Evolutionary conservation across 2,329 filamentous ascomycete genomes (phyloP).

Genomic region (Bipolaris cookei): DNA sequence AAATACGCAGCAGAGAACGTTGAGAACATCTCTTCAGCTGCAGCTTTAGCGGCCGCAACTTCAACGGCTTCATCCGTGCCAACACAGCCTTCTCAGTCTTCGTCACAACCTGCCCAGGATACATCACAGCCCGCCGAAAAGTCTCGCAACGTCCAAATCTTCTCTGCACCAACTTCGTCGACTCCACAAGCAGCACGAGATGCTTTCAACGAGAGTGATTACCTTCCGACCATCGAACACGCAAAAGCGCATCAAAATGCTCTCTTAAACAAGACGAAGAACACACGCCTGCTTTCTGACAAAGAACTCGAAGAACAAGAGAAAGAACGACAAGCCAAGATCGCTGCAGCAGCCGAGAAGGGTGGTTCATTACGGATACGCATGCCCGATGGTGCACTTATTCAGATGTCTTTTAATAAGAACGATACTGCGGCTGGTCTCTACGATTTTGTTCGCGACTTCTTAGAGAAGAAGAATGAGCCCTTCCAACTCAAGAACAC

Average conservation of each 20-base stretch:
- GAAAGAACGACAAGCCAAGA: constrained; percentile 67
- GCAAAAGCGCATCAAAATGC: constrained; percentile 76
- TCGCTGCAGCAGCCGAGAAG: constrained; percentile 65
- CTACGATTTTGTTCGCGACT: constrained; percentile 74
- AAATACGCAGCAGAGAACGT: constrained; percentile 22
- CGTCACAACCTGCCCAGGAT: background rate
- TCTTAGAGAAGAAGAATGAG: constrained; percentile 69
- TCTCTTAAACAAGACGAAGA: constrained; percentile 67
- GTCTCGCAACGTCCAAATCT: constrained; percentile 69
- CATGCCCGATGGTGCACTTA: constrained; percentile 83
- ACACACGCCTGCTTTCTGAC: constrained; percentile 81
- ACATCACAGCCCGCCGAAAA: constrained; percentile 23
- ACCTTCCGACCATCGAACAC: constrained; percentile 75
- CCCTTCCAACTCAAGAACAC: constrained; percentile 75
- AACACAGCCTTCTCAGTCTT: constrained; percentile 12
- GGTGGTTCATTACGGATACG: constrained; percentile 79
- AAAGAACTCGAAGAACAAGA: constrained; percentile 76
- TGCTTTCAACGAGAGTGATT: constrained; percentile 74
- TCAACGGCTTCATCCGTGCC: constrained; percentile 26
- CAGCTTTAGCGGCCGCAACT: constrained; percentile 31
- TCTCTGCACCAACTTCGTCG: constrained; percentile 74
- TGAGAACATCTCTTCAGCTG: constrained; percentile 28
- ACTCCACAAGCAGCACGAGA: constrained; percentile 77
- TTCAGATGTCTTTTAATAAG: constrained; percentile 73
- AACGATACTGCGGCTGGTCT: constrained; percentile 73